phyloP scores from a whole-genome alignment of 257 asterid species.

The Rehmannia glutinosa region DNA sequence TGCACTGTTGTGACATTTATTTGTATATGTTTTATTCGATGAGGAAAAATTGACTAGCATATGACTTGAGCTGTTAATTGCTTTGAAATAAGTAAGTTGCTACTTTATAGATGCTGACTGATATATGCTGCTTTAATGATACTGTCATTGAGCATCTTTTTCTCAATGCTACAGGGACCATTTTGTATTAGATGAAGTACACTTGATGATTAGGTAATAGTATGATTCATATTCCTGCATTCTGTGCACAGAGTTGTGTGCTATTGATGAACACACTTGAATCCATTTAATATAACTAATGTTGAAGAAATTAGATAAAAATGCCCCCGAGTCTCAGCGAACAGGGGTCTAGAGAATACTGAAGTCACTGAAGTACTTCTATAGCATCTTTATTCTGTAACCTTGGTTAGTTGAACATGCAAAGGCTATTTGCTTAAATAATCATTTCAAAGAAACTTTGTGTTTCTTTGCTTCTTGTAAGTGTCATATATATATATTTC shows the following conservation, averaged over 20 bases:
- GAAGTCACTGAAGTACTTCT: background rate
- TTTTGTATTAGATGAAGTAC: background rate
- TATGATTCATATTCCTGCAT: background rate
- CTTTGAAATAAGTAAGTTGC: background rate
- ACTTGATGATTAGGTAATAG: background rate
- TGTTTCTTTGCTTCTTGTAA: background rate
- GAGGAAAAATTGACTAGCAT: background rate
- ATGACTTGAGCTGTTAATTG: background rate
- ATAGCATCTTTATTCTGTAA: background rate
- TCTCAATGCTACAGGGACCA: background rate
- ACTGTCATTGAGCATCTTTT: background rate
- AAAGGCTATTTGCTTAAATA: conserved; percentile 5
- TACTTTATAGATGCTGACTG: background rate
- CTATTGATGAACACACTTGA: background rate
- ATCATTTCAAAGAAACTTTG: background rate
- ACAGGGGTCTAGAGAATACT: background rate
- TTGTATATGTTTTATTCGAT: background rate
- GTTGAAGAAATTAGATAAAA: background rate
- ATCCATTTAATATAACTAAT: background rate
- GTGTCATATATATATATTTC: background rate
- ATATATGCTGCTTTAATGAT: background rate
- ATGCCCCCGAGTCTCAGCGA: background rate
- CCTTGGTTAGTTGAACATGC: background rate
- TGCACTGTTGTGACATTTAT: background rate
- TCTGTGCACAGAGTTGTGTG: background rate